A percentile compares a stretch with the other conserved stretches of the same genome.
Evolutionary conservation across 495 filamentous ascomycete species (phyloP).

Genomic region (Neurospora intermedia): DNA sequence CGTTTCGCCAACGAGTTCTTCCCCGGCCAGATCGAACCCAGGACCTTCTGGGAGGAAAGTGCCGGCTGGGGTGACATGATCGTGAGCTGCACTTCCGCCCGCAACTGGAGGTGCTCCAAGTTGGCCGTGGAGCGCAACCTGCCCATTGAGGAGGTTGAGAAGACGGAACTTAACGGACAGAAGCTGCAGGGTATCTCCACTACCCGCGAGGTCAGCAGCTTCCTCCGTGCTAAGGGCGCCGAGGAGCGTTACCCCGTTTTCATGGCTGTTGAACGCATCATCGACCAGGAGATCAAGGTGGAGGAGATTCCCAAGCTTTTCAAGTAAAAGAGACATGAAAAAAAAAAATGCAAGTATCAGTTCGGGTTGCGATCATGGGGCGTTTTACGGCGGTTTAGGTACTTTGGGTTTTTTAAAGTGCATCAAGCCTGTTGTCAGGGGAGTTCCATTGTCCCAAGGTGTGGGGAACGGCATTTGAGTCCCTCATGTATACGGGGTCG

Average conservation of each 20-base stretch:
- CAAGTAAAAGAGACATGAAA: slow-evolving; percentile 17
- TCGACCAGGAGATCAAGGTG: slow-evolving; percentile 47
- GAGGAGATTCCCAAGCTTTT: slow-evolving; percentile 54
- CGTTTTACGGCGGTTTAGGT: neutral
- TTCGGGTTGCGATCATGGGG: neutral
- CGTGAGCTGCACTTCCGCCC: slow-evolving; percentile 79
- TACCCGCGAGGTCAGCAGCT: slow-evolving; percentile 78
- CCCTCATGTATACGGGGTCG: neutral
- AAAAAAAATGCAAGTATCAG: neutral
- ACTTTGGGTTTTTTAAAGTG: neutral
- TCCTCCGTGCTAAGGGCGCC: slow-evolving; percentile 63
- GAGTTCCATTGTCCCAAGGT: neutral
- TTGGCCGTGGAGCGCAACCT: slow-evolving; percentile 70
- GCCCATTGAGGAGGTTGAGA: slow-evolving; percentile 78
- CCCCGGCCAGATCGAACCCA: slow-evolving; percentile 59
- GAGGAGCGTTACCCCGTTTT: slow-evolving; percentile 87
- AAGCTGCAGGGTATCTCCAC: slow-evolving; percentile 92
- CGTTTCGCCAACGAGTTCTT: slow-evolving; percentile 93
- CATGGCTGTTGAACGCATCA: slow-evolving; percentile 65
- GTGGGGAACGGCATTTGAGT: neutral
- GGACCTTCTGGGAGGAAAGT: slow-evolving; percentile 91
- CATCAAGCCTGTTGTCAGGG: neutral
- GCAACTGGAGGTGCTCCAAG: slow-evolving; percentile 91
- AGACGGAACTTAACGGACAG: slow-evolving; percentile 87
- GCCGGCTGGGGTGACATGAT: slow-evolving; percentile 95